phyloP scores from a whole-genome alignment of 345 rosid species.

The Citrus sp. region DNA sequence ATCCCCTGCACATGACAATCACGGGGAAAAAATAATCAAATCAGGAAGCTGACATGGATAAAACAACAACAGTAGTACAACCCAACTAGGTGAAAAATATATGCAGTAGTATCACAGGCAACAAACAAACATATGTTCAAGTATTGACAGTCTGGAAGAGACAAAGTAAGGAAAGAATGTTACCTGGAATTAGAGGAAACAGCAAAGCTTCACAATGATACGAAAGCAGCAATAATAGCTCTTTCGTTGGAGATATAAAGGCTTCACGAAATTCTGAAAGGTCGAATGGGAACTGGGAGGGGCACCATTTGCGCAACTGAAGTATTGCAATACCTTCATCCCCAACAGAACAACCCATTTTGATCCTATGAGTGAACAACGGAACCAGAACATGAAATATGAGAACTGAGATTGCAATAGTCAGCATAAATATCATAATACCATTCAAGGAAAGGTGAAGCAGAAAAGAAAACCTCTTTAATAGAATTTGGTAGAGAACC shows the following conservation, averaged over 20 bases:
- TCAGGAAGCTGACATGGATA: not conserved
- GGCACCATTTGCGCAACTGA: constrained; percentile 81
- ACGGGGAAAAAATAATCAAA: constrained; percentile 7
- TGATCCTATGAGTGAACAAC: constrained; percentile 21
- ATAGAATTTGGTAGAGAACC: not conserved
- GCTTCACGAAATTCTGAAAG: constrained; percentile 84
- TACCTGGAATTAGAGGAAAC: constrained; percentile 72
- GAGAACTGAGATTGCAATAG: constrained; percentile 1
- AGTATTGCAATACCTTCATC: constrained; percentile 54
- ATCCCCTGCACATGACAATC: constrained; percentile 35
- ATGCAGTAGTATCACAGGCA: not conserved
- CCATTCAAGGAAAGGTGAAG: not conserved
- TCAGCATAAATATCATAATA: not conserved
- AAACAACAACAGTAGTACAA: constrained; percentile 3
- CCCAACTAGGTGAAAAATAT: not conserved
- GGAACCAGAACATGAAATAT: constrained; percentile 12
- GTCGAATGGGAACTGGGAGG: constrained; percentile 49
- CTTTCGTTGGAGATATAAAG: constrained; percentile 85
- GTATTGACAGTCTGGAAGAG: constrained; percentile 4
- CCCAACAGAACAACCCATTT: constrained; percentile 52
- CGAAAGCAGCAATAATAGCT: constrained; percentile 60
- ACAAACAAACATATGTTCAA: not conserved
- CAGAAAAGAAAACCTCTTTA: not conserved
- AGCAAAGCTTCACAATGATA: constrained; percentile 65
- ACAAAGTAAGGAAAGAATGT: constrained; percentile 5